A percentile compares a stretch with the other conserved stretches of the same genome.
Conservation (phyloP, 73 alveolate genomes). For the Effrenium voratum region DNA sequence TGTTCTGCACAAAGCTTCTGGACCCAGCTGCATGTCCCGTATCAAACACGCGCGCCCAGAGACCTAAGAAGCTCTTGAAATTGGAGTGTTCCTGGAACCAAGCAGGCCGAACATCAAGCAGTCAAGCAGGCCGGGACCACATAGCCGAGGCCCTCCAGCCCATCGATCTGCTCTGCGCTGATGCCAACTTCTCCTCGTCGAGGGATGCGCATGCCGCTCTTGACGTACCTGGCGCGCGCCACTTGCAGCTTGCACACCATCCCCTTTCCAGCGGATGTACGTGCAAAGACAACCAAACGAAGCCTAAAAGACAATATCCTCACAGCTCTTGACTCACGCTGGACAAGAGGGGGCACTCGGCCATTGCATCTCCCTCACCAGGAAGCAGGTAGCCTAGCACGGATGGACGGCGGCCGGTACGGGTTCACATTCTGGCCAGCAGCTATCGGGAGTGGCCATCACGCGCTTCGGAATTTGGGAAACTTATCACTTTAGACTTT, state of each 20-base stretch:
- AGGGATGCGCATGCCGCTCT: constrained; percentile 96
- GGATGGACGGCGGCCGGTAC: too few relatives aligned
- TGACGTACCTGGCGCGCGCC: constrained; percentile 94
- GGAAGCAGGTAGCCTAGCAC: constrained; percentile 94
- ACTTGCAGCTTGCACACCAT: neutral
- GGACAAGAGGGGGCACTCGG: constrained; percentile 48
- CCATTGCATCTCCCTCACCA: constrained; percentile 96
- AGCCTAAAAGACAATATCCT: neutral
- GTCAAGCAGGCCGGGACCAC: neutral
- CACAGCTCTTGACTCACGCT: too few relatives aligned
- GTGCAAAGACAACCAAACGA: neutral
- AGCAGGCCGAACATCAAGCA: too few relatives aligned
- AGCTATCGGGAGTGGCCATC: too few relatives aligned
- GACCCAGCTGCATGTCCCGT: too few relatives aligned
- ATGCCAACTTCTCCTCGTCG: constrained; percentile 97
- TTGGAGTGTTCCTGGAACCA: neutral
- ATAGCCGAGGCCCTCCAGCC: constrained; percentile 95
- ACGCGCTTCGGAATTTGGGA: too few relatives aligned
- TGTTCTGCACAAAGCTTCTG: neutral
- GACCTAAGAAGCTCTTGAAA: too few relatives aligned
- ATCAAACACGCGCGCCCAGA: too few relatives aligned
- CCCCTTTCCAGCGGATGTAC: too few relatives aligned
- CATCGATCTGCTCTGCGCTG: constrained; percentile 95
- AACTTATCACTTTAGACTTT: too few relatives aligned
- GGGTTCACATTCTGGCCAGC: too few relatives aligned